Evolutionary conservation across 1,139 yeast genomes (phyloP).

Genomic region (Suhomyces chickasaworum): DNA sequence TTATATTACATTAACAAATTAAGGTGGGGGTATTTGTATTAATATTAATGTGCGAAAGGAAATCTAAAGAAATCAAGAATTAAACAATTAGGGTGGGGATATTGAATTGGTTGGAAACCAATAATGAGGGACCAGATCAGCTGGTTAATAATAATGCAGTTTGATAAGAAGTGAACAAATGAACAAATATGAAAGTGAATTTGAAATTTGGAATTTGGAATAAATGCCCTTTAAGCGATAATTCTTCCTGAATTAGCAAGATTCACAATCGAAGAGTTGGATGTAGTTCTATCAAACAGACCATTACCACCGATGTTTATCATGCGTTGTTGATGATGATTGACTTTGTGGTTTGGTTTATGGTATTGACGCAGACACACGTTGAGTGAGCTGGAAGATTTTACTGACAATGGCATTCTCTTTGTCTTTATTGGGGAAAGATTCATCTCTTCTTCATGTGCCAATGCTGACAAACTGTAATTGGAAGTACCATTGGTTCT

Average conservation of each 20-base stretch:
- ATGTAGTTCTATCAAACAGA: slow-evolving; percentile 12
- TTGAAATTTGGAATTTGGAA: not conserved
- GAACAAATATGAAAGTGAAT: slow-evolving; percentile 7
- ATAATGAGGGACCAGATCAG: not conserved
- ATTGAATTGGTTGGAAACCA: not conserved
- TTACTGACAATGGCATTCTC: slow-evolving; percentile 27
- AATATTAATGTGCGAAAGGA: slow-evolving; percentile 1
- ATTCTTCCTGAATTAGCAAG: slow-evolving; percentile 14
- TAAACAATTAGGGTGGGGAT: slow-evolving; percentile 1
- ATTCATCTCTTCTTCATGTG: slow-evolving; percentile 17
- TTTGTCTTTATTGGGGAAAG: slow-evolving; percentile 10
- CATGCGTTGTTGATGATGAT: slow-evolving; percentile 11
- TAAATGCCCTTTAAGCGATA: slow-evolving; percentile 11
- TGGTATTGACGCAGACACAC: slow-evolving; percentile 7
- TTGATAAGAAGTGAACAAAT: slow-evolving; percentile 8
- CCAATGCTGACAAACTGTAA: slow-evolving; percentile 18
- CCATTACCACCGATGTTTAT: slow-evolving; percentile 6
- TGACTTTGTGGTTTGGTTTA: slow-evolving; percentile 7
- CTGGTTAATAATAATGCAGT: slow-evolving; percentile 4
- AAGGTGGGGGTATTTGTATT: not conserved
- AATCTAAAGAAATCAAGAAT: slow-evolving; percentile 1
- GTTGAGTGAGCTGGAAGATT: slow-evolving; percentile 21
- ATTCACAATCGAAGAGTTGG: slow-evolving; percentile 12
- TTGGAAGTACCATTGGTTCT: slow-evolving; percentile 13
- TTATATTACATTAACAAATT: too few species aligned